Percentiles rank a stretch among this genome's conserved stretches.
Conservation (phyloP, 352 stramenopile species). For the Phytophthora pinifolia region DNA sequence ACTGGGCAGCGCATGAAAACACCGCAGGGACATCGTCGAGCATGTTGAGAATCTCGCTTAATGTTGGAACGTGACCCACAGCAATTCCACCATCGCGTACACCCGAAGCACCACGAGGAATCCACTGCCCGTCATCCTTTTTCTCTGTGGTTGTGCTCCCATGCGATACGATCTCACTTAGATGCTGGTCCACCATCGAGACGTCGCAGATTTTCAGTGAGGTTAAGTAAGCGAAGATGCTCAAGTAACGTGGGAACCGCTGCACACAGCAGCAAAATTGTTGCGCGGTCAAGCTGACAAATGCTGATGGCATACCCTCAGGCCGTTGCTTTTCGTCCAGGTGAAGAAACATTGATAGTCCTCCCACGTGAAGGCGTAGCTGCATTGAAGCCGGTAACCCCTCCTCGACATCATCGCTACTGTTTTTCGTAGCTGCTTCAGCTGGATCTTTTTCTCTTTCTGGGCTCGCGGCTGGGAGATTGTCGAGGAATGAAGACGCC, state of each 20-base stretch:
- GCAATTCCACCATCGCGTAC: slow-evolving; percentile 17
- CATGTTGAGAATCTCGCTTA: slow-evolving; percentile 56
- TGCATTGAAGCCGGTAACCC: slow-evolving; percentile 55
- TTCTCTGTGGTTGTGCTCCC: slow-evolving; percentile 27
- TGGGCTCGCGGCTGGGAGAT: slow-evolving; percentile 18
- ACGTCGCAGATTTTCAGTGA: slow-evolving; percentile 76
- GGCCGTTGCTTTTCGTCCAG: slow-evolving; percentile 39
- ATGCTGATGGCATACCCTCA: slow-evolving; percentile 39
- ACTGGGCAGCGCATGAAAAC: slow-evolving; percentile 74
- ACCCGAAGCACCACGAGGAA: slow-evolving; percentile 11
- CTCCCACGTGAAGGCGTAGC: slow-evolving; percentile 71
- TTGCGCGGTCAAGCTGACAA: slow-evolving; percentile 65
- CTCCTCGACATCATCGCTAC: slow-evolving; percentile 31
- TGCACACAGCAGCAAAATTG: slow-evolving; percentile 78
- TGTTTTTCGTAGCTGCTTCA: slow-evolving; percentile 13
- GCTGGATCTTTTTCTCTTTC: slow-evolving; percentile 30
- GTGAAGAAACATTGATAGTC: slow-evolving; percentile 69
- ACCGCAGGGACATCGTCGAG: slow-evolving; percentile 64
- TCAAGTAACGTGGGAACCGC: slow-evolving; percentile 63
- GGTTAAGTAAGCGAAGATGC: slow-evolving; percentile 70
- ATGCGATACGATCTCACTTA: slow-evolving; percentile 70
- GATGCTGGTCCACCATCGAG: slow-evolving; percentile 53
- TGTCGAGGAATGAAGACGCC: slow-evolving; percentile 60
- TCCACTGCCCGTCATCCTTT: slow-evolving; percentile 19
- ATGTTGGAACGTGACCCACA: slow-evolving; percentile 54